These are phyloP conservation scores for Hansenula lynferdii DNA, from an alignment of 1,139 yeast genomes.

Conservation along the genomic window DNA sequence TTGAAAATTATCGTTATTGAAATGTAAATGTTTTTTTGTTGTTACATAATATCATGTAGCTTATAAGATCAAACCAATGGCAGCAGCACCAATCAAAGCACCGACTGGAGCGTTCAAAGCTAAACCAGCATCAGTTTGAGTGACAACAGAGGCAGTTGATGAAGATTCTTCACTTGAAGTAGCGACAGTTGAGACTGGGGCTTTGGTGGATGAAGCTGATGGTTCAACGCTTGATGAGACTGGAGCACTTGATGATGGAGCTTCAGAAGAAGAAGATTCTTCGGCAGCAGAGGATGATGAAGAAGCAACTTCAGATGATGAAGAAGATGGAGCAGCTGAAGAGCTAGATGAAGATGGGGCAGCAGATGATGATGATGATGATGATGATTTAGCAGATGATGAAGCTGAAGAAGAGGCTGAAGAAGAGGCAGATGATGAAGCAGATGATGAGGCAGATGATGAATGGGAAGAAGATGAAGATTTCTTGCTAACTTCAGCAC, in stretches of 20 bases:
- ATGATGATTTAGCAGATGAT: slow-evolving; percentile 7
- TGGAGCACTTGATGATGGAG: slow-evolving; percentile 14
- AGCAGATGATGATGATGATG: slow-evolving; percentile 10
- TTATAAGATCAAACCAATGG: slow-evolving; percentile 16
- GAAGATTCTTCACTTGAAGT: no score
- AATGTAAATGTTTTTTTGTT: no score
- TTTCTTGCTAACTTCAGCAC: slow-evolving; percentile 28
- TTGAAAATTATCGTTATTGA: no score
- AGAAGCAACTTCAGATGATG: slow-evolving; percentile 15
- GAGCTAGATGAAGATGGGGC: slow-evolving; percentile 10
- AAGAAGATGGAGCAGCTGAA: slow-evolving; percentile 22
- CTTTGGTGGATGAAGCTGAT: slow-evolving; percentile 15
- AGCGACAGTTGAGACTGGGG: slow-evolving; percentile 4
- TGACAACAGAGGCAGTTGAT: slow-evolving; percentile 9
- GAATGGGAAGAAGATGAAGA: slow-evolving; percentile 25
- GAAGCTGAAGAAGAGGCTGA: slow-evolving; percentile 11
- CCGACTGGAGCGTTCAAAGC: slow-evolving; percentile 26
- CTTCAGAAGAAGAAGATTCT: slow-evolving; percentile 8
- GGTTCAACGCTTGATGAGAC: slow-evolving; percentile 15
- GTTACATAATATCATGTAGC: no score
- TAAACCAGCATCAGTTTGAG: slow-evolving; percentile 26
- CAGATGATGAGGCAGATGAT: slow-evolving; percentile 27
- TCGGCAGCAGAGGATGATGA: slow-evolving; percentile 3
- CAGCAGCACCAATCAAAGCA: slow-evolving; percentile 29
- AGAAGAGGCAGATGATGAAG: slow-evolving; percentile 24